A percentile compares a stretch with the other conserved stretches of the same genome.
phyloP scores from a whole-genome alignment of 345 rosid species.

The Theobroma cacao region DNA sequence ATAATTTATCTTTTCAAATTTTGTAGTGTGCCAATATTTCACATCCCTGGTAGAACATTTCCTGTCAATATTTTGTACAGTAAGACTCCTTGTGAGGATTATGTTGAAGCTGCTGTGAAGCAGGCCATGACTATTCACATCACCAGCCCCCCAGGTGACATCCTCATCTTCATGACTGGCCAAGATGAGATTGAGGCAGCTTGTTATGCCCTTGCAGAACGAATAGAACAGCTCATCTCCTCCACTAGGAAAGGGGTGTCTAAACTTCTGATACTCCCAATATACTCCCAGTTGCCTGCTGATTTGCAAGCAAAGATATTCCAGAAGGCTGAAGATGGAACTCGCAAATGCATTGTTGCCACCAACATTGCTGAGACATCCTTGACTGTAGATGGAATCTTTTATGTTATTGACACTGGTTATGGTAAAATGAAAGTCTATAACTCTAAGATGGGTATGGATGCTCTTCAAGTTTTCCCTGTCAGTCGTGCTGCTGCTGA shows the following conservation, averaged over 20 bases:
- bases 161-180: constrained; percentile 98
- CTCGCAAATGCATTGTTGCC: constrained; percentile 96
- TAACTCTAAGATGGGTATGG: constrained; percentile 99
- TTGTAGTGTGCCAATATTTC: constrained; percentile 91
- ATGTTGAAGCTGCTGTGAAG: constrained; percentile 96
- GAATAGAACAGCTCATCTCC: constrained; percentile 82
- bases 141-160: constrained; percentile 87
- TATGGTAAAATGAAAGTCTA: constrained; percentile 98
- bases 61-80: constrained; percentile 79
- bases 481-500: constrained; percentile 94
- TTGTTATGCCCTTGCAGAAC: constrained; percentile 82
- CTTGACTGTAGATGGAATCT: constrained; percentile 94
- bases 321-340: constrained; percentile 91
- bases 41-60: constrained; percentile 95
- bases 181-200: constrained; percentile 99
- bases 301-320: constrained; percentile 98
- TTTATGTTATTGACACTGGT: constrained; percentile 88
- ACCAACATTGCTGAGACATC: constrained; percentile 99
- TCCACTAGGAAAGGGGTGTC: constrained; percentile 67
- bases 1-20: not conserved
- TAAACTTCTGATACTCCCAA: constrained; percentile 86
- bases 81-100: constrained; percentile 95
- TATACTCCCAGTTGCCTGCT: constrained; percentile 97
- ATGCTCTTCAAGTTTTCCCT: constrained; percentile 96
- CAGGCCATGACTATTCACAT: constrained; percentile 97